These are phyloP conservation scores for Chenopodium formosanum DNA, from an alignment of 148 eudicot genomes.

Conservation along the genomic window DNA sequence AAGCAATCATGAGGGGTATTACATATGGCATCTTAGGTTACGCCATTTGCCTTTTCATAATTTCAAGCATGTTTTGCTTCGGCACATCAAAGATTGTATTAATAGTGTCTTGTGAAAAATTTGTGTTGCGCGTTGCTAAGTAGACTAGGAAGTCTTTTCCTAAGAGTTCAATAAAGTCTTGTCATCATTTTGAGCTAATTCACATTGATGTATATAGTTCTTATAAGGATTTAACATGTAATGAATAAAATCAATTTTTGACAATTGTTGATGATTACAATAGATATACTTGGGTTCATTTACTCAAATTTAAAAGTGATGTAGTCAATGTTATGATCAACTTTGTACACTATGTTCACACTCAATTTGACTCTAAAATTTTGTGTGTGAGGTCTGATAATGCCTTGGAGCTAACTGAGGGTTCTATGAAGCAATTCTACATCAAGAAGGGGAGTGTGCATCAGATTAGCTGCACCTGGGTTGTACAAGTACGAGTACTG, in stretches of 20 bases:
- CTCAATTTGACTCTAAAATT: too few relatives aligned
- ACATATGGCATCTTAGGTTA: too few relatives aligned
- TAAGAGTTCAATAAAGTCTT: neutral
- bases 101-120: neutral
- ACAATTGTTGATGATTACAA: too few relatives aligned
- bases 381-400: neutral
- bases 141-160: neutral
- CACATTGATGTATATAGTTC: neutral
- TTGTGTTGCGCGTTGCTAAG: neutral
- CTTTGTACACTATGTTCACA: too few relatives aligned
- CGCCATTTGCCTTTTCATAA: neutral
- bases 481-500: too few relatives aligned
- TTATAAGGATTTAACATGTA: too few relatives aligned
- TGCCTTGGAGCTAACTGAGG: neutral
- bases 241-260: too few relatives aligned
- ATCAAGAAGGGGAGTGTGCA: too few relatives aligned
- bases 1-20: too few relatives aligned
- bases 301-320: neutral
- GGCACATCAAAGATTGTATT: too few relatives aligned
- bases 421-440: too few relatives aligned
- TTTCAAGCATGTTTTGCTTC: neutral
- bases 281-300: neutral
- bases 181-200: neutral
- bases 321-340: neutral
- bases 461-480: too few relatives aligned